Conservation (phyloP, 2,329 filamentous ascomycete species). For the Trichoderma lentiforme region DNA sequence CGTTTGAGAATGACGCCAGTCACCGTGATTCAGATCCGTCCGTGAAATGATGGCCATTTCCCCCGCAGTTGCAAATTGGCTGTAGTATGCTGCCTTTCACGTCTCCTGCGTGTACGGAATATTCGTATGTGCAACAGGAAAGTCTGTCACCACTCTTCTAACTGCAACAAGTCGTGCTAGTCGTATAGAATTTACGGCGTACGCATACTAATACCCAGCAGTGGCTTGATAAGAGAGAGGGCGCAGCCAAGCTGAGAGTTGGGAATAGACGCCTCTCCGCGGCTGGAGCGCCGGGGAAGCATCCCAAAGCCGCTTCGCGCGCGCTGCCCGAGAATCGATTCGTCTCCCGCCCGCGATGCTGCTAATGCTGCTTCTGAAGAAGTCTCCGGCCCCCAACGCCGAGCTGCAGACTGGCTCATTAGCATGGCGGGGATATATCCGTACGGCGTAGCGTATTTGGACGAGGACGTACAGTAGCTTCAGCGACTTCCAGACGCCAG, state of each 20-base stretch:
- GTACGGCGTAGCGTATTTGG: background rate
- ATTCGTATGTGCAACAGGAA: background rate
- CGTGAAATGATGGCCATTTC: background rate
- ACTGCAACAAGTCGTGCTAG: background rate
- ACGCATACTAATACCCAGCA: background rate
- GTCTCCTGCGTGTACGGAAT: background rate
- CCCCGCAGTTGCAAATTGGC: background rate
- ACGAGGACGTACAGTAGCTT: background rate
- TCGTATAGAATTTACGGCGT: background rate
- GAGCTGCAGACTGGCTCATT: background rate
- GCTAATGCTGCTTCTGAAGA: background rate
- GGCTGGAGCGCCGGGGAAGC: background rate
- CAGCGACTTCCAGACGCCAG: background rate
- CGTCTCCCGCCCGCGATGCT: background rate
- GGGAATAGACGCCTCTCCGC: background rate
- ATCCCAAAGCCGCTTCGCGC: background rate
- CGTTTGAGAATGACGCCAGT: conserved; percentile 13
- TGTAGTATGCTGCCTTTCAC: background rate
- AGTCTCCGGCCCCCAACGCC: background rate
- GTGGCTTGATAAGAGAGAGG: background rate
- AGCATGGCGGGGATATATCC: background rate
- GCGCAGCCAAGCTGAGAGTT: background rate
- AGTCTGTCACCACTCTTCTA: background rate
- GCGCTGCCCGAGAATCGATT: background rate
- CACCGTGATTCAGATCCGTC: conserved; percentile 5